Conservation (phyloP, 352 stramenopile species). For the Pythium periplocum region DNA sequence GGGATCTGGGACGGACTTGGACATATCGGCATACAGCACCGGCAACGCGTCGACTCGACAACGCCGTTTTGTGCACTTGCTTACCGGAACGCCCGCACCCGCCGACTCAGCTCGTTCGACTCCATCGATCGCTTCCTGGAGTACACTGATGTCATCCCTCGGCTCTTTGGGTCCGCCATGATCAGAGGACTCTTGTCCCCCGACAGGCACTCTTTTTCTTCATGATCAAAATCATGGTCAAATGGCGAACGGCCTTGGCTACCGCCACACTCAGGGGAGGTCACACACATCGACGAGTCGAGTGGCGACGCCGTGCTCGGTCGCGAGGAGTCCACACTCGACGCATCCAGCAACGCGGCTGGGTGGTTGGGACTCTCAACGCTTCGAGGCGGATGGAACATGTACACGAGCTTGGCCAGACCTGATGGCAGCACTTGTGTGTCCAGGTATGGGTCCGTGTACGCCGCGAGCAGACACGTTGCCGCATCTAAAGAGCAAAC, state of each 20-base stretch:
- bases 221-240: conserved; percentile 71
- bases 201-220: conserved; percentile 14
- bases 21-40: too few species aligned
- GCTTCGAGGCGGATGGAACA: conserved; percentile 54
- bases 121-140: too few species aligned
- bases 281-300: conserved; percentile 66
- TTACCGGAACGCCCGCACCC: too few species aligned
- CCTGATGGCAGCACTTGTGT: conserved; percentile 64
- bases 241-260: conserved; percentile 66
- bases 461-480: conserved; percentile 69
- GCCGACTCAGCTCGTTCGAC: too few species aligned
- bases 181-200: not conserved
- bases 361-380: conserved; percentile 45
- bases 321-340: conserved; percentile 10
- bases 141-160: too few species aligned
- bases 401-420: conserved; percentile 71
- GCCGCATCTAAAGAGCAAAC: conserved; percentile 69
- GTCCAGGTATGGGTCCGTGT: conserved; percentile 73
- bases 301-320: conserved; percentile 43
- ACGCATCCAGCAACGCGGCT: conserved; percentile 12
- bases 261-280: conserved; percentile 63
- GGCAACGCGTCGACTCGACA: too few species aligned
- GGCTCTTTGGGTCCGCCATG: not conserved
- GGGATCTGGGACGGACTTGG: too few species aligned
- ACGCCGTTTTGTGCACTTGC: too few species aligned